Base-by-base conservation (phyloP, 1,284 basidiomycete species). In the Coniferiporia sulphurascens region DNA sequence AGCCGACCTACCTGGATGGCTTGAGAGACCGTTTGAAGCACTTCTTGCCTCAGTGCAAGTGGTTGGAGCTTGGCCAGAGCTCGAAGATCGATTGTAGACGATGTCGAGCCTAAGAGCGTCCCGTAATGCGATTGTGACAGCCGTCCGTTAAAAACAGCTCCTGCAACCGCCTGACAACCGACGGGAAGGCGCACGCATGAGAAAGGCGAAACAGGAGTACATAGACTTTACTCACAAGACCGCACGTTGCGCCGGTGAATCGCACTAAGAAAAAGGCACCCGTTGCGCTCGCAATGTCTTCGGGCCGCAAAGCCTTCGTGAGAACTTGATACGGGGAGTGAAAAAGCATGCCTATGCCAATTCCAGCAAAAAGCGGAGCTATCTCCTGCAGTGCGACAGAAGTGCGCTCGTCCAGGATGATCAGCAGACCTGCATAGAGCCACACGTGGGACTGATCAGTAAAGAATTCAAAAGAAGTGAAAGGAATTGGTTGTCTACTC, bases 211-310 rank as follows among this genome's bases (percentile, higher is more conserved):
- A 55, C 8, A 56, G 13, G 38, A 27, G 52, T 22, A 41, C 43
- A 17, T 38, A 41, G 45, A 38, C 21, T 52, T 56, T 19, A 71
- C 84, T 66, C 70, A 89, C 89, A 73, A 92, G 70, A 62, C 90
- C 89, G 52, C 87, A 77, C 4, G 89, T 90, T 35, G 89, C 86
- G 13, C 89, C 89, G 43, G 89, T 91, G 72, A 91, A 92, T 48
- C 89, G 79, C 50, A 91, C 87, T 58, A 92, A 77, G 71, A 92
- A 91, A 69, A 92, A 91, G 21, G 88, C 89, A 68, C 87, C 86
- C 12, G 89, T 91, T 32, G 86, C 87, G 46, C 84, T 80, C n/a
- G 89, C 87, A 58, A 90, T 72, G 65, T 90, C 84, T 52, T 78
- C 73, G 9, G 83, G 79, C 62, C 79, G 76, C 43, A 92, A 70